These are phyloP conservation scores for Nitzschia palea DNA, from an alignment of 108 stramenopile species.

Conservation along the genomic window DNA sequence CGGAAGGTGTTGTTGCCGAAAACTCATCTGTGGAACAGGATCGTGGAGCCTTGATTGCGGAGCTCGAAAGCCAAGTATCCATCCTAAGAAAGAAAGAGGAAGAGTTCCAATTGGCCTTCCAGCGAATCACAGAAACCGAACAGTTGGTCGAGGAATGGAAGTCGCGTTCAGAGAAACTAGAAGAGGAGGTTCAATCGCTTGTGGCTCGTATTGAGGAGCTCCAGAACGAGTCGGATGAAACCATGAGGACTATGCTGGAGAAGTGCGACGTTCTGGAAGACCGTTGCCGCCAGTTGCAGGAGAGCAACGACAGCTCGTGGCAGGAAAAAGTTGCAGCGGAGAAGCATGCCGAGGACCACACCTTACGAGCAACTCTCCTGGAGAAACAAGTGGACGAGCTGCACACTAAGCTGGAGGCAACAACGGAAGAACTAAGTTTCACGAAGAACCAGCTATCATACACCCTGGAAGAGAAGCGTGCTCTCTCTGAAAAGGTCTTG, in stretches of 20 bases:
- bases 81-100: conserved; percentile 2
- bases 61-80: too few relatives aligned
- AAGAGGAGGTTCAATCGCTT: conserved; percentile 2
- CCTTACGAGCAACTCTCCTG: background rate
- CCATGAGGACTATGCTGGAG: background rate
- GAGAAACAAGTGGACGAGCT: background rate
- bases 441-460: too few relatives aligned
- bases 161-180: conserved; percentile 9
- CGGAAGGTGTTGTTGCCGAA: background rate
- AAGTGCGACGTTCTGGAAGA: background rate
- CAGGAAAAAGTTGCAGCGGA: background rate
- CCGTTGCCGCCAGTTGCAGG: background rate
- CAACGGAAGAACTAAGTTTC: too few relatives aligned
- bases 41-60: too few relatives aligned
- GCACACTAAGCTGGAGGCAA: too few relatives aligned
- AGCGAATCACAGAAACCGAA: conserved; percentile 12
- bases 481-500: too few relatives aligned
- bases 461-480: background rate
- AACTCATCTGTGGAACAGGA: background rate
- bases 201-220: background rate
- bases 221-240: background rate
- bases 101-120: conserved; percentile 1
- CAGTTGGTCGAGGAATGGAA: conserved; percentile 20
- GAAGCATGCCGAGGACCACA: background rate
- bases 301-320: background rate